These are phyloP conservation scores for Rhynchosporium secalis DNA, from an alignment of 2,329 filamentous ascomycete species.

Conservation along the genomic window DNA sequence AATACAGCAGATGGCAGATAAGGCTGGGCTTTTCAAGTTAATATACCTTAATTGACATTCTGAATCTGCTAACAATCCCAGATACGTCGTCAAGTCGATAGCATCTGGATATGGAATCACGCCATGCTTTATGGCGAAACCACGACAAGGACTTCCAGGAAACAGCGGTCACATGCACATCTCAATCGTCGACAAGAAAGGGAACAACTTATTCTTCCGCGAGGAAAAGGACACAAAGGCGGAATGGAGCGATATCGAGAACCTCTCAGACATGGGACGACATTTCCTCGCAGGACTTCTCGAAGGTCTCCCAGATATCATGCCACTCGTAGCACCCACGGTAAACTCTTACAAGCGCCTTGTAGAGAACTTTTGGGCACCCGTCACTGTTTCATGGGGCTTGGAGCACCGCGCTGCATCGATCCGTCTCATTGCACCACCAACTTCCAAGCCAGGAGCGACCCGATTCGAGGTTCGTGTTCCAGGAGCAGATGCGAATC, in stretches of 20 bases:
- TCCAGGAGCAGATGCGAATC: conserved; percentile 90
- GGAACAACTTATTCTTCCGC: conserved; percentile 81
- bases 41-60: conserved; percentile 29
- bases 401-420: conserved; percentile 92
- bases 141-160: conserved; percentile 83
- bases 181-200: conserved; percentile 77
- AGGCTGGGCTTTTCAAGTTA: conserved; percentile 86
- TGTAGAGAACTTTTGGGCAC: conserved; percentile 99
- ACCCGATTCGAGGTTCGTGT: conserved; percentile 93
- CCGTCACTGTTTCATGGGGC: conserved; percentile 96
- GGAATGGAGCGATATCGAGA: conserved; percentile 70
- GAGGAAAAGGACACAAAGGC: conserved; percentile 70
- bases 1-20: conserved; percentile 86
- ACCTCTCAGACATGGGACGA: conserved; percentile 83
- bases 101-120: conserved; percentile 87
- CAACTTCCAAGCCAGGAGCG: conserved; percentile 78
- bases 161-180: conserved; percentile 97
- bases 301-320: conserved; percentile 86
- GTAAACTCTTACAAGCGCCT: conserved; percentile 98
- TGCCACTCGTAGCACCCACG: conserved; percentile 92
- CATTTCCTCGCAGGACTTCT: conserved; percentile 92
- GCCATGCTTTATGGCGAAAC: conserved; percentile 98
- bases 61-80: conserved; percentile 36
- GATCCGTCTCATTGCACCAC: conserved; percentile 85
- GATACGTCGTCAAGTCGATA: conserved; percentile 84